A percentile compares a stretch with the other conserved stretches of the same genome.
Evolutionary conservation across 1,284 basidiomycete species (phyloP).

Genomic region (Singerocomus inundabilis): DNA sequence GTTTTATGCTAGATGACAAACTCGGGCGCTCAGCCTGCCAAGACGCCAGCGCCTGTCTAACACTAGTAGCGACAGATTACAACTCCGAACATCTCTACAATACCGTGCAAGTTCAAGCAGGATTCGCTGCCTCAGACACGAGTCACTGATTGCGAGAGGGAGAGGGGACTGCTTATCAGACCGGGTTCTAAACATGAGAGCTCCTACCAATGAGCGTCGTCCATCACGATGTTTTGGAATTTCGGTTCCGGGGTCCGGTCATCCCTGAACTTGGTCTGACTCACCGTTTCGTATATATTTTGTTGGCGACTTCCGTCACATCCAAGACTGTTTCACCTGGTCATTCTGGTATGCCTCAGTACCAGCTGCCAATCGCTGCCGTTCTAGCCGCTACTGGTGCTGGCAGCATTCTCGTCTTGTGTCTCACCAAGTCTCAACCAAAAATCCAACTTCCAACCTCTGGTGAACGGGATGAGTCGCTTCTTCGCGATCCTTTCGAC

Average conservation of each 20-base stretch:
- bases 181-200: no score
- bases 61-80: no score
- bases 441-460: slow-evolving; percentile 56
- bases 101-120: no score
- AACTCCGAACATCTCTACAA: no score
- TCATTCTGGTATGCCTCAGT: slow-evolving; percentile 49
- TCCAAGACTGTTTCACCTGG: neutral
- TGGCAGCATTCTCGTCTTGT: slow-evolving; percentile 46
- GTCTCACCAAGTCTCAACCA: slow-evolving; percentile 41
- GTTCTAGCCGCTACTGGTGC: slow-evolving; percentile 44
- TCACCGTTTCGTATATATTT: slow-evolving; percentile 9
- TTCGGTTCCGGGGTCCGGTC: slow-evolving; percentile 24
- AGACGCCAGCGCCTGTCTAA: no score
- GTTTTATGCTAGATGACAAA: no score
- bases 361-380: slow-evolving; percentile 56
- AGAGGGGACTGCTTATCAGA: no score
- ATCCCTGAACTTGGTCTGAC: slow-evolving; percentile 3
- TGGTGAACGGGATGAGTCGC: slow-evolving; percentile 35
- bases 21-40: no score
- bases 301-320: neutral
- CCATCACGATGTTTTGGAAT: no score
- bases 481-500: slow-evolving; percentile 70
- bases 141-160: no score
- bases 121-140: no score
- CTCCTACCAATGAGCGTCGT: no score